Conservation (phyloP, 345 rosid species). For the Turritis glabra region DNA sequence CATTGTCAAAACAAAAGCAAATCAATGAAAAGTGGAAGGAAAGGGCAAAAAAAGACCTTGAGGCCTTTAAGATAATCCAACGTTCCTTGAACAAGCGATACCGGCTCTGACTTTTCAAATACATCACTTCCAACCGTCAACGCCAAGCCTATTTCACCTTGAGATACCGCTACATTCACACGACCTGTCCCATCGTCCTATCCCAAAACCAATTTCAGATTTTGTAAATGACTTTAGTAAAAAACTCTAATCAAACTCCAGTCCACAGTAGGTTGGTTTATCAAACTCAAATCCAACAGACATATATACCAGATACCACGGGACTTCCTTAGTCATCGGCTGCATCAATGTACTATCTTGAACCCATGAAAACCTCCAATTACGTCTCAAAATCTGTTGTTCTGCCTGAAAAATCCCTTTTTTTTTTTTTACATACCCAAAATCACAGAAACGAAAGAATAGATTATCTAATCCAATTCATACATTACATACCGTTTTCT, state of each 20-base stretch:
- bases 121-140: constrained; percentile 75
- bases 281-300: not conserved
- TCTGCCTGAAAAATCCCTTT: constrained; percentile 58
- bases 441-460: not conserved
- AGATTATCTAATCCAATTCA: not conserved
- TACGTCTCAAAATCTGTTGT: constrained; percentile 75
- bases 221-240: not conserved
- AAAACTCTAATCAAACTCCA: not conserved
- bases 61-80: constrained; percentile 79
- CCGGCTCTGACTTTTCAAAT: constrained; percentile 64
- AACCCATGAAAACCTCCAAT: constrained; percentile 89
- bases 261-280: not conserved
- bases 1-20: not conserved
- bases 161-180: constrained; percentile 66
- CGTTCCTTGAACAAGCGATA: constrained; percentile 69
- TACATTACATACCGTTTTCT: constrained; percentile 68
- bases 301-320: constrained; percentile 1
- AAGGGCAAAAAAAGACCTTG: constrained; percentile 55
- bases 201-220: not conserved
- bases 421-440: not conserved
- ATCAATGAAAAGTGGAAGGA: not conserved
- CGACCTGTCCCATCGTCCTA: constrained; percentile 84
- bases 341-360: constrained; percentile 76
- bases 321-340: constrained; percentile 46
- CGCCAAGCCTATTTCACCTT: constrained; percentile 66